A percentile compares a stretch with the other conserved stretches of the same genome.
Conservation (phyloP, 2,329 filamentous ascomycete species). For the Raffaelea deltoideospora region DNA sequence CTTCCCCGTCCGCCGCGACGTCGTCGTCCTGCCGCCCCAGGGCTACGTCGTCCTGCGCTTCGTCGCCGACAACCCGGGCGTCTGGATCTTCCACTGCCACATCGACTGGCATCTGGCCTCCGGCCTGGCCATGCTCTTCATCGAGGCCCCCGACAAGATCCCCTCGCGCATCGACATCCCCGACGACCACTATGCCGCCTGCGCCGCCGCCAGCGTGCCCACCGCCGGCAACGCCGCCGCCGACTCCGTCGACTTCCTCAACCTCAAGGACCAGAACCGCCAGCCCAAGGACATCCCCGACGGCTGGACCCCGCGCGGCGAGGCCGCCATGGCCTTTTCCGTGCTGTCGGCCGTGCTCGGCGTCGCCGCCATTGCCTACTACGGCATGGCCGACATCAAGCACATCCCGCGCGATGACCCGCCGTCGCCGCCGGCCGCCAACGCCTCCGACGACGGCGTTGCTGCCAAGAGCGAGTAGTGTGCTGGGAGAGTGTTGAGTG, state of each 20-base stretch:
- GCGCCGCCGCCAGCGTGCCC: conserved; percentile 20
- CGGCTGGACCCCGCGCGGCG: conserved; percentile 48
- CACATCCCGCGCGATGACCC: too few species aligned
- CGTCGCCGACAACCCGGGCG: conserved; percentile 49
- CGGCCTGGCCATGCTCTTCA: conserved; percentile 49
- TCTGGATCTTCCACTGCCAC: conserved; percentile 58
- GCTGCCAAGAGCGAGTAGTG: too few species aligned
- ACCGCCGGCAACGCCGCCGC: conserved; percentile 15
- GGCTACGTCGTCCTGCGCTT: conserved; percentile 58
- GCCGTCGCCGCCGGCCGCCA: not conserved
- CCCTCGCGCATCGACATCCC: conserved; percentile 49
- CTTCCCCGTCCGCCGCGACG: conserved; percentile 53
- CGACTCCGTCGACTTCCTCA: conserved; percentile 11
- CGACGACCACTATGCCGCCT: conserved; percentile 39
- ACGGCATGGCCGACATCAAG: conserved; percentile 31
- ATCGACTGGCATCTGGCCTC: conserved; percentile 62
- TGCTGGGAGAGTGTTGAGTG: too few species aligned
- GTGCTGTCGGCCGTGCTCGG: conserved; percentile 54
- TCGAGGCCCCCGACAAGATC: conserved; percentile 47
- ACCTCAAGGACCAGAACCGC: conserved; percentile 13
- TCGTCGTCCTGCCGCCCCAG: conserved; percentile 45
- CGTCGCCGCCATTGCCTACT: conserved; percentile 51
- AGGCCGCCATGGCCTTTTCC: conserved; percentile 61
- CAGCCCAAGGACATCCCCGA: conserved; percentile 8
- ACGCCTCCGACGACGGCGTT: not conserved